phyloP scores from a whole-genome alignment of 257 asterid species.

The Salvia rosmarinus region DNA sequence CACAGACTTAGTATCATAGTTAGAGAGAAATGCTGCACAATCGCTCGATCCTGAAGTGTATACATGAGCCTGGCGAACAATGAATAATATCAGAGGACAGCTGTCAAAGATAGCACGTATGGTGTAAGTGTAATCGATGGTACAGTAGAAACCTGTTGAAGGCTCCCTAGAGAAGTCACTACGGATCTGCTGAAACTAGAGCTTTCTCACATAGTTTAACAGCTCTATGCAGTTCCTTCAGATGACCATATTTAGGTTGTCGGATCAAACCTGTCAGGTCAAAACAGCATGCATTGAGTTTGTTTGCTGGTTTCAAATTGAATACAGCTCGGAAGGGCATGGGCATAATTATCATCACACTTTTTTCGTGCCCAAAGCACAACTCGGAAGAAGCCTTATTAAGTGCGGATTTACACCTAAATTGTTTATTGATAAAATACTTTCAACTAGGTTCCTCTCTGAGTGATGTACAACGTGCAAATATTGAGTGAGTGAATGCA shows the following conservation, averaged over 20 bases:
- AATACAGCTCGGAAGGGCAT: neutral
- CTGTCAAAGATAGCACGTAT: neutral
- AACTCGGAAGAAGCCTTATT: neutral
- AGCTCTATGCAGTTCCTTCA: constrained; percentile 88
- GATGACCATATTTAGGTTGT: constrained; percentile 88
- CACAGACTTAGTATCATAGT: constrained; percentile 60
- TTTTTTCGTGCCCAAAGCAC: neutral
- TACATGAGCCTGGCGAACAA: constrained; percentile 66
- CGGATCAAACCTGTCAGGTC: constrained; percentile 62
- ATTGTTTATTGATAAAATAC: neutral
- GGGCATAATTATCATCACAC: constrained; percentile 13
- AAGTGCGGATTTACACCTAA: neutral
- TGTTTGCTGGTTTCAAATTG: constrained; percentile 9
- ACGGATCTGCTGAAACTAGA: constrained; percentile 72
- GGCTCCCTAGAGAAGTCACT: constrained; percentile 72
- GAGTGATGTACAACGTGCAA: neutral
- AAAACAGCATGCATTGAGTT: constrained; percentile 28
- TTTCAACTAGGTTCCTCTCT: constrained; percentile 10
- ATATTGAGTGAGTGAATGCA: neutral
- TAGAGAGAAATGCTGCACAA: constrained; percentile 91
- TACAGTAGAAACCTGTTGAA: constrained; percentile 38
- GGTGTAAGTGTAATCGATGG: neutral
- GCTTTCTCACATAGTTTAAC: constrained; percentile 77
- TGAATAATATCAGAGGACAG: neutral
- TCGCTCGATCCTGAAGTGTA: constrained; percentile 68